phyloP scores from a whole-genome alignment of 2,329 filamentous ascomycete genomes.

The Penicillium sp. region DNA sequence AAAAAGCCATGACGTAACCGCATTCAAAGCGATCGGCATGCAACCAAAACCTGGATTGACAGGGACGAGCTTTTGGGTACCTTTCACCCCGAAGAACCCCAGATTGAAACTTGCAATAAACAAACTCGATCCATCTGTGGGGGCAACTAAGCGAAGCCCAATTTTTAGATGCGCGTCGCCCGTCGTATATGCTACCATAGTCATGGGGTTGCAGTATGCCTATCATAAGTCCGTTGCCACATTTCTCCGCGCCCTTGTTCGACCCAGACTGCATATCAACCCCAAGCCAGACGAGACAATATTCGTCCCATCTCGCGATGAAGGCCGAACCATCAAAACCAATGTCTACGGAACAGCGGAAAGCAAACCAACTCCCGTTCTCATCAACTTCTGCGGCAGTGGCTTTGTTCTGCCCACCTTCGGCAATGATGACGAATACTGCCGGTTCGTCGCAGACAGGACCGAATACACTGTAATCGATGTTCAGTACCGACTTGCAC shows the following conservation, averaged over 20 bases:
- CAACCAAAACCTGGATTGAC: neutral
- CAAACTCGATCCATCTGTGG: neutral
- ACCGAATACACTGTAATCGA: slow-evolving; percentile 36
- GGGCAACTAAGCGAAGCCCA: neutral
- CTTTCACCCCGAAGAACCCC: neutral
- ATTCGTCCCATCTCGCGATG: slow-evolving; percentile 25
- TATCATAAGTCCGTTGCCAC: slow-evolving; percentile 15
- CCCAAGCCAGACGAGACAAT: slow-evolving; percentile 23
- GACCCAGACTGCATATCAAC: slow-evolving; percentile 14
- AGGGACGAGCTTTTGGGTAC: neutral
- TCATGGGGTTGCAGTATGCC: slow-evolving; percentile 15
- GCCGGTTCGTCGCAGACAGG: slow-evolving; percentile 19
- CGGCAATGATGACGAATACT: slow-evolving; percentile 31
- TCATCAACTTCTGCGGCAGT: slow-evolving; percentile 34
- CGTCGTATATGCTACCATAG: neutral
- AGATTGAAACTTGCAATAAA: neutral
- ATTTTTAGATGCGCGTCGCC: neutral
- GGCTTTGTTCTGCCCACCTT: slow-evolving; percentile 32
- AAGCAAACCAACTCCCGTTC: slow-evolving; percentile 15
- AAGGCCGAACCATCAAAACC: slow-evolving; percentile 24
- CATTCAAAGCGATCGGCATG: neutral
- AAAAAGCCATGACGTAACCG: neutral
- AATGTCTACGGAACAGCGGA: slow-evolving; percentile 25
- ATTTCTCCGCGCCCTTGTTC: slow-evolving; percentile 18
- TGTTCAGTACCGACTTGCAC: slow-evolving; percentile 39